These are phyloP conservation scores for Raffaelea albimanens DNA, from an alignment of 2,329 filamentous ascomycete genomes.

Conservation along the genomic window DNA sequence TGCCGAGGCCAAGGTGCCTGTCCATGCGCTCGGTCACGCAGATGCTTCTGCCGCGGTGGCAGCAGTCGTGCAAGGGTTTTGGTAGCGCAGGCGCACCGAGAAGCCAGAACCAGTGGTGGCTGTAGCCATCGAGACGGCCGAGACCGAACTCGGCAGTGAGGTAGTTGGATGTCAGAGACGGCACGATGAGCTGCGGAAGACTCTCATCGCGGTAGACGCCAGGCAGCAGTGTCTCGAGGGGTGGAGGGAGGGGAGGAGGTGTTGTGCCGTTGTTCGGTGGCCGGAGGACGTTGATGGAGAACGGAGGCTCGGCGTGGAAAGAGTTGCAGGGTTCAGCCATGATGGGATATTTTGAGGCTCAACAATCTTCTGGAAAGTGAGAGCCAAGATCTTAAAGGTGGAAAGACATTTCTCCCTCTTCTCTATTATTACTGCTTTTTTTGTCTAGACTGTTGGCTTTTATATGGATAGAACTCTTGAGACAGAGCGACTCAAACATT, in stretches of 20 bases:
- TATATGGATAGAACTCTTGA: not conserved
- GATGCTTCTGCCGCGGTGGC: constrained; percentile 13
- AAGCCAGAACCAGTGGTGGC: constrained; percentile 15
- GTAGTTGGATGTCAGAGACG: constrained; percentile 9
- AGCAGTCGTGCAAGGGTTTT: constrained; percentile 16
- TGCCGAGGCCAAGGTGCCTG: constrained; percentile 20
- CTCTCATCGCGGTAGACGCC: constrained; percentile 11
- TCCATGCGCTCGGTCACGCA: constrained; percentile 21
- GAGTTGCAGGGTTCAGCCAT: not conserved
- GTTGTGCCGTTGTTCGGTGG: not conserved
- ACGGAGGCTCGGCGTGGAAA: constrained; percentile 4
- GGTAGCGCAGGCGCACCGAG: constrained; percentile 13
- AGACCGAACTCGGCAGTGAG: constrained; percentile 12
- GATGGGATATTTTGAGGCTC: no score
- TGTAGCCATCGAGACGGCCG: constrained; percentile 12
- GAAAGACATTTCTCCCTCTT: not conserved
- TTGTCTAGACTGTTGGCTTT: not conserved
- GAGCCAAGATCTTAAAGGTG: not conserved
- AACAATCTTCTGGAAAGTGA: no score
- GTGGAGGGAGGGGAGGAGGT: not conserved
- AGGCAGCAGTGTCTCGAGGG: constrained; percentile 11
- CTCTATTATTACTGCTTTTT: not conserved
- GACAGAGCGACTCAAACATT: not conserved
- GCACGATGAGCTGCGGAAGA: constrained; percentile 2
- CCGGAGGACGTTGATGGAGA: constrained; percentile 10